Percentiles rank a stretch among this genome's conserved stretches.
phyloP scores from a whole-genome alignment of 2,329 filamentous ascomycete species.

The Colletotrichum gigasporum region DNA sequence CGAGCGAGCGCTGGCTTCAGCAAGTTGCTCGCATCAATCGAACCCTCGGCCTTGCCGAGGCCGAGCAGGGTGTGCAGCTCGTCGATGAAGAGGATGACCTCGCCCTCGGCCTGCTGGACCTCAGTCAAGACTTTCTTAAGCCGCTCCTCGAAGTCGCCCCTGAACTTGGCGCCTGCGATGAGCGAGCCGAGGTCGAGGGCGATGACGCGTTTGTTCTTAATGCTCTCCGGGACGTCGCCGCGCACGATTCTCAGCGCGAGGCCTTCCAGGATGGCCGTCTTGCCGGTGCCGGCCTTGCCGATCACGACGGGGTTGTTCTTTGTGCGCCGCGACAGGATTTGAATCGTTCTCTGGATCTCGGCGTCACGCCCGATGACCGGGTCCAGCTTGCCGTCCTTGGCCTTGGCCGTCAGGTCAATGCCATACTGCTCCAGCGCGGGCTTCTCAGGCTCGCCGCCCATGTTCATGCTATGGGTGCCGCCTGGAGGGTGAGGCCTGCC shows the following conservation, averaged over 20 bases:
- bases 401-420: slow-evolving; percentile 86
- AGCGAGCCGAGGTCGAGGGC: slow-evolving; percentile 89
- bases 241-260: slow-evolving; percentile 88
- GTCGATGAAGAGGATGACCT: slow-evolving; percentile 94
- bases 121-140: slow-evolving; percentile 92
- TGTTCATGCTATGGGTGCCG: slow-evolving; percentile 92
- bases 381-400: slow-evolving; percentile 89
- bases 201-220: slow-evolving; percentile 93
- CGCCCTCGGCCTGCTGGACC: slow-evolving; percentile 87
- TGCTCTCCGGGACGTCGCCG: slow-evolving; percentile 93
- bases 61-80: slow-evolving; percentile 93
- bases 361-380: slow-evolving; percentile 93
- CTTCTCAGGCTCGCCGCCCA: slow-evolving; percentile 80
- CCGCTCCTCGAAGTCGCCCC: slow-evolving; percentile 95
- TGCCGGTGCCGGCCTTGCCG: slow-evolving; percentile 88
- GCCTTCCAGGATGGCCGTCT: slow-evolving; percentile 93
- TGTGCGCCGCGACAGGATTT: slow-evolving; percentile 89
- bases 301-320: slow-evolving; percentile 98
- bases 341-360: slow-evolving; percentile 94
- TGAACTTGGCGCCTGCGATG: slow-evolving; percentile 94
- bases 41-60: slow-evolving; percentile 93
- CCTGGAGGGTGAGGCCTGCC: slow-evolving; percentile 87
- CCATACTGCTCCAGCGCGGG: slow-evolving; percentile 91
- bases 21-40: slow-evolving; percentile 94
- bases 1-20: slow-evolving; percentile 93